Evolutionary conservation across 495 filamentous ascomycete species (phyloP).

Genomic region (Neurospora sp.): DNA sequence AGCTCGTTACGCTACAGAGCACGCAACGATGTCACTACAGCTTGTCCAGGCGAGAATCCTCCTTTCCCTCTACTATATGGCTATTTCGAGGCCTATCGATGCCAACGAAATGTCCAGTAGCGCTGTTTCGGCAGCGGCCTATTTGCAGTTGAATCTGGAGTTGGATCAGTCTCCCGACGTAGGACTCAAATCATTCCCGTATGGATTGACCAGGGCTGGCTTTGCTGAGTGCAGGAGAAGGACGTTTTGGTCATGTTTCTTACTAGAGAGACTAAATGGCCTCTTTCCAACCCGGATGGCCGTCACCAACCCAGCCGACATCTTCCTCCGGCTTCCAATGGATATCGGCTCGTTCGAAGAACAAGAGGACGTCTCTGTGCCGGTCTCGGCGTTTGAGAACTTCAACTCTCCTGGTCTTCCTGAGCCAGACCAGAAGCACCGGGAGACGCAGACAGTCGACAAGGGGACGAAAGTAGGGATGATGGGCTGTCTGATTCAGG

Average conservation of each 20-base stretch:
- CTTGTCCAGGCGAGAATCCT: constrained; percentile 53
- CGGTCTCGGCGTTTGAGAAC: constrained; percentile 25
- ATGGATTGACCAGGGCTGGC: constrained; percentile 45
- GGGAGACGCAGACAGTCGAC: neutral
- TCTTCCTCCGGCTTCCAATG: constrained; percentile 54
- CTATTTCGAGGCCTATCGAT: constrained; percentile 40
- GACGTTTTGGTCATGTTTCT: constrained; percentile 57
- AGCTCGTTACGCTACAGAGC: constrained; percentile 47
- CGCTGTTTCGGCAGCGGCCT: constrained; percentile 47
- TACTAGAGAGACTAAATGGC: constrained; percentile 53
- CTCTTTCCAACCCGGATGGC: constrained; percentile 41
- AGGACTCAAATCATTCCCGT: constrained; percentile 37
- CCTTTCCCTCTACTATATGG: constrained; percentile 55
- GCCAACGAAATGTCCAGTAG: constrained; percentile 51
- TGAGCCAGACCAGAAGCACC: neutral
- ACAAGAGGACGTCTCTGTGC: constrained; percentile 39
- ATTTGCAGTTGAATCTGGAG: constrained; percentile 52
- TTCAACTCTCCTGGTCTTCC: neutral
- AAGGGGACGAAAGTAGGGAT: constrained; percentile 26
- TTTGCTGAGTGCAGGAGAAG: constrained; percentile 55
- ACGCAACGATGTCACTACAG: constrained; percentile 44
- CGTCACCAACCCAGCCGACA: constrained; percentile 41
- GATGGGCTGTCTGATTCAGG: constrained; percentile 51
- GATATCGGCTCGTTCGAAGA: constrained; percentile 48
- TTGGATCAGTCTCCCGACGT: constrained; percentile 40